A percentile compares a stretch with the other conserved stretches of the same genome.
Conservation (phyloP, 2,329 filamentous ascomycete species). For the Moelleriella libera region DNA sequence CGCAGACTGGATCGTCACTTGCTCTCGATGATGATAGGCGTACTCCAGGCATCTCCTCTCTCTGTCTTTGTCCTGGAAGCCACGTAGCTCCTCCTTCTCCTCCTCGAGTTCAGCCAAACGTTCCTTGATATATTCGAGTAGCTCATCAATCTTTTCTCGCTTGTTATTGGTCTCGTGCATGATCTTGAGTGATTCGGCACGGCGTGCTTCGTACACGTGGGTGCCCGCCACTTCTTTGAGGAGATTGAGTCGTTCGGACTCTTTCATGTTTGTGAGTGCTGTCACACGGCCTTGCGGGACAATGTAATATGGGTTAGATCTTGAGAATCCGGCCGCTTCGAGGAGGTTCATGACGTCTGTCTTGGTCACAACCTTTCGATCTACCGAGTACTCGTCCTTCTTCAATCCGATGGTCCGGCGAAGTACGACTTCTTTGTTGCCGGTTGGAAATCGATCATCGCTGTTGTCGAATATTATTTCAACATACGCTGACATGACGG, state of each 20-base stretch:
- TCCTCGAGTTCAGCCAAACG: conserved; percentile 82
- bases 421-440: conserved; percentile 78
- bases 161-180: conserved; percentile 96
- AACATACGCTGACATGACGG: conserved; percentile 98
- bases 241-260: conserved; percentile 74
- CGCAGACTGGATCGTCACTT: conserved; percentile 61
- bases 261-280: conserved; percentile 96
- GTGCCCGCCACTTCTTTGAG: conserved; percentile 98
- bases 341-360: conserved; percentile 88
- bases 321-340: conserved; percentile 90
- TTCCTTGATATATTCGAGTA: conserved; percentile 83
- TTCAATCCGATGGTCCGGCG: conserved; percentile 92
- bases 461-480: conserved; percentile 98
- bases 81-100: conserved; percentile 89
- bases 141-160: conserved; percentile 83
- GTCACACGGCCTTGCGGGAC: conserved; percentile 96
- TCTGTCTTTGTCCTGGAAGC: conserved; percentile 87
- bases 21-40: conserved; percentile 82
- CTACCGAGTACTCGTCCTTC: conserved; percentile 96
- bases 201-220: conserved; percentile 86
- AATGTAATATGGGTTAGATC: conserved; percentile 97
- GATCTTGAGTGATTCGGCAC: conserved; percentile 86
- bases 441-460: conserved; percentile 88
- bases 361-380: conserved; percentile 92
- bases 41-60: conserved; percentile 89